Evolutionary conservation across 805 yeast species (phyloP), one percentile per base, ranked within the genome.

Genomic region (Candida methanosorbosa): DNA sequence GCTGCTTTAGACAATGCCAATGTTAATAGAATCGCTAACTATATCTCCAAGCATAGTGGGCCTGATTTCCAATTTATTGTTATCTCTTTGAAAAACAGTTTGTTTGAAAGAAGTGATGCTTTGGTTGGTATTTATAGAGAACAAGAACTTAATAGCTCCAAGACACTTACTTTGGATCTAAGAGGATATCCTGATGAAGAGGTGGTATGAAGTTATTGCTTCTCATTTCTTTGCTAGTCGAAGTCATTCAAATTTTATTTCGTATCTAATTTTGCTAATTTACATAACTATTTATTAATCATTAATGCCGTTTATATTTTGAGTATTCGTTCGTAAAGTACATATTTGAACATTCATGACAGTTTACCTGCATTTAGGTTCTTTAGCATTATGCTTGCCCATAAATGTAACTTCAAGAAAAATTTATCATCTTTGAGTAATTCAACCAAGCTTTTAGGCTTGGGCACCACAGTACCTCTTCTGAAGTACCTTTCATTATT

Each of bases 1-100:
- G 97, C 98, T 0, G 97, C 97, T 0, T 69, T 92, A 39, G 98
- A 92, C 57, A 79, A 83, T 39, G 76, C 85, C 18, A 92, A 92
- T 50, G 96, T 92, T 18, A 75, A 74, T 35, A 75, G 76, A 49
- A 78, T 92, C 38, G 96, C 96, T n/a, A 77, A 75, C 39, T 92
- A 88, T 52, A 85, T 92, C 40, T 70, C 70, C 33, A 72, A 70
- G 40, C 78, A 81, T 46, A 78, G 90, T 2, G 81, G 85, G 18
- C 81, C 86, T 2, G 69, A 74, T 29, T 76, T 85, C 54, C 98
- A 92, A 52, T 86, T 90, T 48, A 86, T 92, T 54, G 95, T 92
- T 30, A 92, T 92, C 41, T 82, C 95, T 29, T 70, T 92, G 57
- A 92, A 90, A 59, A 86, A 81, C 48, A 73, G 84, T 2, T 65